A percentile compares a stretch with the other conserved stretches of the same genome.
Conservation (phyloP, 495 filamentous ascomycete species). For the Podospora fimiseda region DNA sequence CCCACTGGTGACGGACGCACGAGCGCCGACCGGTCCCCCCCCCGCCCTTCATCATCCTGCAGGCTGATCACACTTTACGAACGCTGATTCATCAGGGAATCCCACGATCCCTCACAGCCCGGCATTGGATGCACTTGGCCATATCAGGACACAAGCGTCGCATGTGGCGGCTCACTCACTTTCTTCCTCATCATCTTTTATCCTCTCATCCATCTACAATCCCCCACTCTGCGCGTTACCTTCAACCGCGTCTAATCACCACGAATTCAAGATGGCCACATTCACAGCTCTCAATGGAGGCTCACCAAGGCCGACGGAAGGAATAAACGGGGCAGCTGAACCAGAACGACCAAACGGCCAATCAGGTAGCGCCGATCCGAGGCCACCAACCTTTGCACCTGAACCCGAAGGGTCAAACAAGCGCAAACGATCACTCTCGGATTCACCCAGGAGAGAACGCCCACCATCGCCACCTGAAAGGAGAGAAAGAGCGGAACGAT, state of each 20-base stretch:
- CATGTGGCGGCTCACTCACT: conserved; percentile 8
- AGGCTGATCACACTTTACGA: conserved; percentile 28
- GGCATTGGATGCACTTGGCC: background rate
- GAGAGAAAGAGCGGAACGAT: conserved; percentile 10
- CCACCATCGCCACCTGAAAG: conserved; percentile 20
- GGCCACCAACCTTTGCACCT: conserved; percentile 13
- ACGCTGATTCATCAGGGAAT: conserved; percentile 25
- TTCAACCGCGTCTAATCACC: background rate
- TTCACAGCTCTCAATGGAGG: conserved; percentile 46
- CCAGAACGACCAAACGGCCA: conserved; percentile 22
- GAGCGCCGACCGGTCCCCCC: conserved; percentile 18
- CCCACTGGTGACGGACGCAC: conserved; percentile 15
- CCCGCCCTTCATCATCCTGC: conserved; percentile 21
- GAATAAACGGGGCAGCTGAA: conserved; percentile 21
- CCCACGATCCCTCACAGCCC: conserved; percentile 9
- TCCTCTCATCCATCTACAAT: background rate
- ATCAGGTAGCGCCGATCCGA: conserved; percentile 24
- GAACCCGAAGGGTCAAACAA: conserved; percentile 43
- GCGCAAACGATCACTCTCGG: conserved; percentile 47
- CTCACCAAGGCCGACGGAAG: conserved; percentile 36
- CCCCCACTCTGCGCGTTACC: background rate
- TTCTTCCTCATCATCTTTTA: background rate
- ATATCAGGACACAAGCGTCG: conserved; percentile 4
- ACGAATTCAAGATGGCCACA: conserved; percentile 35
- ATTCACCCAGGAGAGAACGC: conserved; percentile 32